phyloP scores from a whole-genome alignment of 768 basidiomycete species.

The Rhizopogon vesiculosus region DNA sequence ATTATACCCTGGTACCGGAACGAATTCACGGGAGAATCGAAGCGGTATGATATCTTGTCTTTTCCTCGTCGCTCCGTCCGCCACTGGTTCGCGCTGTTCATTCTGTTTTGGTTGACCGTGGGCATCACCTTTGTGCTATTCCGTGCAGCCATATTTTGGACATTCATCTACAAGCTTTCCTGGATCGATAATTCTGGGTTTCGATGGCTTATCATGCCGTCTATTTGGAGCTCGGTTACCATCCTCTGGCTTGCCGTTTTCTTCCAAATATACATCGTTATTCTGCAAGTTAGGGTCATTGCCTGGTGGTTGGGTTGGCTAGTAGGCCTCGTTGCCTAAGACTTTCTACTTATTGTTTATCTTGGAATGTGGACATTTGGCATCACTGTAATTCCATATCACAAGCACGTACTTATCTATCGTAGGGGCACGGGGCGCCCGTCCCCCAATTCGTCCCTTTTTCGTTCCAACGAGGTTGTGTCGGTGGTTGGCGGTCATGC shows the following conservation, averaged over 20 bases:
- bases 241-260: slow-evolving; percentile 66
- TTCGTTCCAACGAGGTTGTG: too few relatives aligned
- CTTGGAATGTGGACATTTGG: slow-evolving; percentile 5
- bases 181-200: slow-evolving; percentile 59
- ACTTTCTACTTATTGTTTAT: slow-evolving; percentile 3
- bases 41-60: slow-evolving; percentile 54
- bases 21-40: slow-evolving; percentile 76
- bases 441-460: too few relatives aligned
- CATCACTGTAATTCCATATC: slow-evolving; percentile 7
- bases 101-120: slow-evolving; percentile 48
- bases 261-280: slow-evolving; percentile 52
- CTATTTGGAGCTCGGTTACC: slow-evolving; percentile 59
- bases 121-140: slow-evolving; percentile 49
- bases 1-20: slow-evolving; percentile 81
- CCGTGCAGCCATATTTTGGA: slow-evolving; percentile 53
- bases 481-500: too few relatives aligned
- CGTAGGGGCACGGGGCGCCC: too few relatives aligned
- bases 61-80: slow-evolving; percentile 60
- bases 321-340: slow-evolving; percentile 43
- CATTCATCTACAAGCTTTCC: slow-evolving; percentile 47
- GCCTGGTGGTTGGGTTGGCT: slow-evolving; percentile 79
- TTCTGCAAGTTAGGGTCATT: slow-evolving; percentile 53
- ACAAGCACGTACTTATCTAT: background rate
- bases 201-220: slow-evolving; percentile 58
- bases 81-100: slow-evolving; percentile 62